Evolutionary conservation across 805 yeast species (phyloP).

Genomic region (Candida peoriensis): DNA sequence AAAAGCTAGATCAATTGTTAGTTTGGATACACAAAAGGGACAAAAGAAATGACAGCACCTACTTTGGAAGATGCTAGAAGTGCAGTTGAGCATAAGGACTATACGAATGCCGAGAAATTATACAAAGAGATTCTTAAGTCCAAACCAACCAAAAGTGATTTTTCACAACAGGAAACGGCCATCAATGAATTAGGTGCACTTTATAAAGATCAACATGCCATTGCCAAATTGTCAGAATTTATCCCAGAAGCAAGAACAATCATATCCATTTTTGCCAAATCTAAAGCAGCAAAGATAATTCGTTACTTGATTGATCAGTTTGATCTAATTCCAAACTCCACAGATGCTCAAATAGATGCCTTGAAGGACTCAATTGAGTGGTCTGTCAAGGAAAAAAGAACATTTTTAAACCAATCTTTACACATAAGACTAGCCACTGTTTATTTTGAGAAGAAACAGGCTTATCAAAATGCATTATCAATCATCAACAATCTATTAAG

Average conservation of each 20-base stretch:
- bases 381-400: slow-evolving; percentile 78
- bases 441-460: slow-evolving; percentile 56
- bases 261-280: slow-evolving; percentile 82
- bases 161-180: slow-evolving; percentile 24
- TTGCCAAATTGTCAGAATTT: slow-evolving; percentile 51
- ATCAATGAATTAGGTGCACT: slow-evolving; percentile 72
- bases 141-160: slow-evolving; percentile 20
- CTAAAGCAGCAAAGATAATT: slow-evolving; percentile 90
- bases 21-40: too few species aligned
- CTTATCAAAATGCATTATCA: slow-evolving; percentile 64
- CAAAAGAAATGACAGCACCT: slow-evolving; percentile 19
- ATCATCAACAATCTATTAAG: slow-evolving; percentile 66
- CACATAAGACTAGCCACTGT: slow-evolving; percentile 78
- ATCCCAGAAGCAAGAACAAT: slow-evolving; percentile 63
- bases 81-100: slow-evolving; percentile 45
- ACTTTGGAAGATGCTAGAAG: slow-evolving; percentile 56
- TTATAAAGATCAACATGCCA: slow-evolving; percentile 46
- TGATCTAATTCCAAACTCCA: slow-evolving; percentile 54
- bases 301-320: slow-evolving; percentile 74
- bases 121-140: slow-evolving; percentile 47
- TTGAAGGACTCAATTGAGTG: slow-evolving; percentile 81
- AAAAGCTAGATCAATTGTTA: too few species aligned
- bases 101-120: slow-evolving; percentile 51
- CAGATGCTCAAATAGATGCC: slow-evolving; percentile 67
- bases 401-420: slow-evolving; percentile 83